Evolutionary conservation across 208 protist species (phyloP).

Genomic region (Acanthamoeba castellanii): DNA sequence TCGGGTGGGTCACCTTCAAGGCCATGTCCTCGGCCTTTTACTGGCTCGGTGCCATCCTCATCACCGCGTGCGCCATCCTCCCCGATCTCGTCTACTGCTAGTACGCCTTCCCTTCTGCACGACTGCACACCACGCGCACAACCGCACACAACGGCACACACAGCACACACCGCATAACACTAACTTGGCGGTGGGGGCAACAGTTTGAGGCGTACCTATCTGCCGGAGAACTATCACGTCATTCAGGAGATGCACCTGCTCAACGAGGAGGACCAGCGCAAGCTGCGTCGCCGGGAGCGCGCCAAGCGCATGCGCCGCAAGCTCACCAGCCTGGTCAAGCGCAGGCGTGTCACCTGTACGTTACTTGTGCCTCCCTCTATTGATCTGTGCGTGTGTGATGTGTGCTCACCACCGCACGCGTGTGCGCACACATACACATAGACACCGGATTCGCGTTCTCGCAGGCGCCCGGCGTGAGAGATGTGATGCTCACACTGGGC

Average conservation of each 20-base stretch:
- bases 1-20: constrained; percentile 11
- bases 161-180: not conserved
- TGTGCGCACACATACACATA: no score
- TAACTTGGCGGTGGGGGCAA: not conserved
- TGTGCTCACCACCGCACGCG: not conserved
- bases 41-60: constrained; percentile 7
- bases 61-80: not conserved
- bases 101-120: not conserved
- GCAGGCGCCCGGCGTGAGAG: not conserved
- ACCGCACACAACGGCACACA: not conserved
- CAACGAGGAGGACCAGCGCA: constrained; percentile 25
- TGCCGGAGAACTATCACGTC: constrained; percentile 61
- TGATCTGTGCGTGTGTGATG: not conserved
- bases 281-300: not conserved
- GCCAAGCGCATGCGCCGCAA: constrained; percentile 30
- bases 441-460: constrained; percentile 72
- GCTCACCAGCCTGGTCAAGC: not conserved
- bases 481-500: not conserved
- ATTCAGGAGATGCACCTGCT: constrained; percentile 57
- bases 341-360: constrained; percentile 12
- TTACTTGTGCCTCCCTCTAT: not conserved
- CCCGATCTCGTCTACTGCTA: constrained; percentile 31
- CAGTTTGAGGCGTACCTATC: constrained; percentile 70
- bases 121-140: not conserved
- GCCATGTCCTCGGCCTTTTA: not conserved